Evolutionary conservation across 2,329 filamentous ascomycete species (phyloP), one percentile per base, ranked within the genome.

Genomic region (Dactylellina haptotyla): DNA sequence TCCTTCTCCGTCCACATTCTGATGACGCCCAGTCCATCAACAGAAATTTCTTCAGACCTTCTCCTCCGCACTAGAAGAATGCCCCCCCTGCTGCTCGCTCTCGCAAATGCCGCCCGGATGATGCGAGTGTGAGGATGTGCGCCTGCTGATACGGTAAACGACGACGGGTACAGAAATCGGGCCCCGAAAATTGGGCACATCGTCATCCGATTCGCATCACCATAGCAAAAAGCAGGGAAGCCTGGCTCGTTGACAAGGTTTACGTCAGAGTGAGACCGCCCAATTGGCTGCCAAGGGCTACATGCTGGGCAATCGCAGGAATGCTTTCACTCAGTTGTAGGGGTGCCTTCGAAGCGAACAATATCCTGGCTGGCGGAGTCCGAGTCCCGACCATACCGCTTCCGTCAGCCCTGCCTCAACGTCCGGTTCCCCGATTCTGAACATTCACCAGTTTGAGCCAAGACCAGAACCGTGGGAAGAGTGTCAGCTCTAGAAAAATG

Each of bases 171-270:
- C 4, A 43, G 4, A 16, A n/a, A n/a, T n/a, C n/a, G n/a, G n/a
- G n/a, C n/a, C n/a, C n/a, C n/a, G n/a, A n/a, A n/a, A n/a, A n/a
- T n/a, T n/a, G n/a, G n/a, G 6, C 32, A 43, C 39, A 43, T 9
- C 39, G 39, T 43, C 39, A 43, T 43, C 39, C n/a, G 8, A 48
- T 30, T 57, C 53, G 51, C 63, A 59, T 67, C 63, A 58, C 63
- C 51, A 67, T 59, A 37, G 53, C 63, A 67, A 59, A 67, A 67
- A 67, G 63, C 63, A 67, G 63, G 63, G 63, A 67, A 67, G 25
- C 5, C 34, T 20, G 45, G 6, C n/a, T 23, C 20, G 50, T 50
- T 45, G 48, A 41, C 51, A 59, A 32, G 63, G 63, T 58, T 67
- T 67, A 67, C 63, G 63, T 67, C 63, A 67, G 53, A 58, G 23